Percentiles rank a stretch among this genome's conserved stretches.
Evolutionary conservation across 192 early-diverging fungal genomes (phyloP).

Genomic region (Coemansia sp.): DNA sequence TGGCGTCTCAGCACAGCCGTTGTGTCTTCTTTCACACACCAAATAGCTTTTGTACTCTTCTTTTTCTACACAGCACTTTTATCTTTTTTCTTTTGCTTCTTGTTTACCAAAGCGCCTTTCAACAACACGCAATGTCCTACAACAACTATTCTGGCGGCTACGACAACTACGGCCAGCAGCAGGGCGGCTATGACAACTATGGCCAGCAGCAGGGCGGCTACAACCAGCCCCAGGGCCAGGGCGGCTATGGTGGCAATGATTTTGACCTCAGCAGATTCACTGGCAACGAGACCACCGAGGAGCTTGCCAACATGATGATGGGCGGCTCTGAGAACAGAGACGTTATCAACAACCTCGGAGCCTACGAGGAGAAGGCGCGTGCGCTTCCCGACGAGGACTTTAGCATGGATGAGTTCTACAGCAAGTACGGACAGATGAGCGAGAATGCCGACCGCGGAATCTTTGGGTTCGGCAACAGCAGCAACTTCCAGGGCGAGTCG

Average conservation of each 20-base stretch:
- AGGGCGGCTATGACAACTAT: constrained; percentile 15
- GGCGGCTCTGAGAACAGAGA: constrained; percentile 5
- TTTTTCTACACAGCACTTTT: not conserved
- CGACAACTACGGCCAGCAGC: constrained; percentile 11
- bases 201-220: constrained; percentile 15
- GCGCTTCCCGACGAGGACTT: constrained; percentile 21
- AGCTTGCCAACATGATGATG: constrained; percentile 12
- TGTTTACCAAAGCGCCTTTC: constrained; percentile 5
- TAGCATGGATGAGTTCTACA: constrained; percentile 21
- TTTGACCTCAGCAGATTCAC: constrained; percentile 3
- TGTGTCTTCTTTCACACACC: not conserved
- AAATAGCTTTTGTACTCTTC: constrained; percentile 3
- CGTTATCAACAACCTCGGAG: constrained; percentile 10
- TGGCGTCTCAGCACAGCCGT: not conserved
- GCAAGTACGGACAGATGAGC: constrained; percentile 15
- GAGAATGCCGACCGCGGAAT: constrained; percentile 36
- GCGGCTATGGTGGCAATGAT: not conserved
- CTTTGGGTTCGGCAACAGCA: constrained; percentile 21
- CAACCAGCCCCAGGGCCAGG: not conserved
- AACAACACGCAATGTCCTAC: constrained; percentile 10
- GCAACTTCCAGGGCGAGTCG: constrained; percentile 34
- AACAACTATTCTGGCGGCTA: constrained; percentile 16
- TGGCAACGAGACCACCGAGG: constrained; percentile 8
- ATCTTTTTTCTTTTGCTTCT: constrained; percentile 6
- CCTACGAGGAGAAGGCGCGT: constrained; percentile 7